Evolutionary conservation across 2,329 filamentous ascomycete species (phyloP), one percentile per base, ranked within the genome.

Genomic region (Beauveria asiatica): DNA sequence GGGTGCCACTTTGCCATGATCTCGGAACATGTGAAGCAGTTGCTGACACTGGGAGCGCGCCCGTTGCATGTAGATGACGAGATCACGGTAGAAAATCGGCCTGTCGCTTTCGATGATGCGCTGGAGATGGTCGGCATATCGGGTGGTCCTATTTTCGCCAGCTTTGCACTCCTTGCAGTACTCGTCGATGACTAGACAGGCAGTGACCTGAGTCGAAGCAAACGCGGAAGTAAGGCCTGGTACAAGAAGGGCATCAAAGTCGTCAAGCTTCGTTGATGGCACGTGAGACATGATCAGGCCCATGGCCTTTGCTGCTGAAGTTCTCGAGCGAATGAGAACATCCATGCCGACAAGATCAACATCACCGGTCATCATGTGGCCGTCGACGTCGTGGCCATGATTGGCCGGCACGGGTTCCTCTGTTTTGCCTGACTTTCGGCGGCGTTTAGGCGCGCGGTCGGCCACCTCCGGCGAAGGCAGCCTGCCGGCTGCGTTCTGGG

Each of bases 331-430:
- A 54, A 97, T 85, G 72, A 99, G 84, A 7, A 87, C 87, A 62
- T 99, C 94, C 67, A 89, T 83, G 37, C 94, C 92, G 27, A 99
- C 92, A 46, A 99, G 80, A 69, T 99, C 95, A 51, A 97, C 87
- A 68, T 99, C 95, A 56, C 95, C 94, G 70, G 93, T 90, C 78
- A 99, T 92, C 88, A 99, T 97, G 66, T 96, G 92, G 10, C 92
- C 94, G 71, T 99, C 94, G 19, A 99, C 91, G 72, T 99, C 96
- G 73, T 99, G 94, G 1, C 88, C 84, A n/a, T 88, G 78, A n/a
- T 77, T 82, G 4, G 82, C 75, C 1, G 83, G 76, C 1, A 82
- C 76, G 9, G 81, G 74, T 30, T 92, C 88, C 59, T 94, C 90
- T 21, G 83, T 76, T 76, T 95, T 96, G n/a, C 89, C 86, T 0